Conservation (phyloP, 495 filamentous ascomycete species). For the Penicillium malachiteum region DNA sequence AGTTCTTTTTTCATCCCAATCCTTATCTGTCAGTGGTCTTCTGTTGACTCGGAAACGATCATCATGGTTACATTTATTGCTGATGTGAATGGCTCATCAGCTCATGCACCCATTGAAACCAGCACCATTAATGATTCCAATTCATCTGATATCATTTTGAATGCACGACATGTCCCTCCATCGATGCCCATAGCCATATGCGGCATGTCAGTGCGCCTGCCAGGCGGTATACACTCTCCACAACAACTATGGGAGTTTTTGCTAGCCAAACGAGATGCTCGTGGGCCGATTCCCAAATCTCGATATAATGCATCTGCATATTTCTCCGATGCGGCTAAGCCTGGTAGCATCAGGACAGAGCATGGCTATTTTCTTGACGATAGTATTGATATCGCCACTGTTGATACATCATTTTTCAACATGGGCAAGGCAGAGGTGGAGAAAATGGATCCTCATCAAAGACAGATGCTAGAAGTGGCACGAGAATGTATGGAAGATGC, state of each 20-base stretch:
- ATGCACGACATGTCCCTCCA: slow-evolving; percentile 1
- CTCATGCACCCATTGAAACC: neutral
- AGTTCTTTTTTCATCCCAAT: too few species aligned
- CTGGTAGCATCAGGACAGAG: slow-evolving; percentile 20
- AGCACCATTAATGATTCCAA: neutral
- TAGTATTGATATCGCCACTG: slow-evolving; percentile 9
- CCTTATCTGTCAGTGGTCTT: too few species aligned
- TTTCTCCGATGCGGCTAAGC: slow-evolving; percentile 14
- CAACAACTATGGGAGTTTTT: slow-evolving; percentile 39
- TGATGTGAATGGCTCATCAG: neutral
- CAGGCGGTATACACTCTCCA: slow-evolving; percentile 33
- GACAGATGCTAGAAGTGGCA: slow-evolving; percentile 21
- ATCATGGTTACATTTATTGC: neutral
- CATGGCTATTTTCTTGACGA: slow-evolving; percentile 54
- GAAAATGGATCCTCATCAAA: slow-evolving; percentile 11
- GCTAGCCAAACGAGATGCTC: slow-evolving; percentile 34
- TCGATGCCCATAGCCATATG: slow-evolving; percentile 42
- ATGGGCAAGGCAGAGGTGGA: neutral
- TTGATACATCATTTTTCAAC: slow-evolving; percentile 31
- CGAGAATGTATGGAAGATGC: slow-evolving; percentile 31
- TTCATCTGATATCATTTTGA: neutral
- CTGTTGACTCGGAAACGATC: neutral
- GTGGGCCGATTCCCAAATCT: slow-evolving; percentile 25
- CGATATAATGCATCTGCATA: slow-evolving; percentile 26
- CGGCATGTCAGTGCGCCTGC: slow-evolving; percentile 48